phyloP scores from a whole-genome alignment of 331 rosid species.

The Arachis monticola region DNA sequence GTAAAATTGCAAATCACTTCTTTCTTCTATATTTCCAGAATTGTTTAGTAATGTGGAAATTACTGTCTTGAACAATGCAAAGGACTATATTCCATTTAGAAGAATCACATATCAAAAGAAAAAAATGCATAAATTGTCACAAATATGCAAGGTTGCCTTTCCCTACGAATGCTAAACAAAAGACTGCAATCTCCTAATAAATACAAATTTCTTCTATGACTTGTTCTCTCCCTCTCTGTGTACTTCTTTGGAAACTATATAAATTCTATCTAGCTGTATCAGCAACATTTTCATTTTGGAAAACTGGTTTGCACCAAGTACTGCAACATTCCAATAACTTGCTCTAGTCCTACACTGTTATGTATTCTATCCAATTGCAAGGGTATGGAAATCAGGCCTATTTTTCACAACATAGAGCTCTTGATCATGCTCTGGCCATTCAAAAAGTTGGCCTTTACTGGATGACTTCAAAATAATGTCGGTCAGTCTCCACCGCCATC shows the following conservation, averaged over 20 bases:
- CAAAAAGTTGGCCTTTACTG: slow-evolving; percentile 18
- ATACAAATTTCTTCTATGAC: slow-evolving; percentile 10
- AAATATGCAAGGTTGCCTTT: slow-evolving; percentile 13
- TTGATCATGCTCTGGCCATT: slow-evolving; percentile 19
- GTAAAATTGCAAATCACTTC: neutral
- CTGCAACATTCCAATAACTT: slow-evolving; percentile 23
- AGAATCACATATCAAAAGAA: neutral
- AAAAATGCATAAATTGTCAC: neutral
- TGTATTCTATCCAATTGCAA: slow-evolving; percentile 7
- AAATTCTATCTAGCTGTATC: slow-evolving; percentile 20
- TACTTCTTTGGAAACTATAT: slow-evolving; percentile 26
- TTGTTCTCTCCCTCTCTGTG: slow-evolving; percentile 4
- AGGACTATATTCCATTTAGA: too few species aligned
- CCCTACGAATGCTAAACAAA: slow-evolving; percentile 28
- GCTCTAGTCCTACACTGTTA: slow-evolving; percentile 7
- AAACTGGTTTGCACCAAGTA: slow-evolving; percentile 14
- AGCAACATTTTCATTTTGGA: slow-evolving; percentile 25
- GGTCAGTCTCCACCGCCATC: slow-evolving; percentile 47
- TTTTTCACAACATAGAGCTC: slow-evolving; percentile 13
- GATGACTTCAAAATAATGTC: slow-evolving; percentile 5
- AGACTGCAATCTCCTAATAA: neutral
- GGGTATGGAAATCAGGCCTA: slow-evolving; percentile 4
- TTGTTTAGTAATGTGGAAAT: neutral
- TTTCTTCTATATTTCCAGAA: neutral
- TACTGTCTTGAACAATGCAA: too few species aligned